Conservation (phyloP, 2,329 filamentous ascomycete genomes). For the Cladophialophora exuberans region DNA sequence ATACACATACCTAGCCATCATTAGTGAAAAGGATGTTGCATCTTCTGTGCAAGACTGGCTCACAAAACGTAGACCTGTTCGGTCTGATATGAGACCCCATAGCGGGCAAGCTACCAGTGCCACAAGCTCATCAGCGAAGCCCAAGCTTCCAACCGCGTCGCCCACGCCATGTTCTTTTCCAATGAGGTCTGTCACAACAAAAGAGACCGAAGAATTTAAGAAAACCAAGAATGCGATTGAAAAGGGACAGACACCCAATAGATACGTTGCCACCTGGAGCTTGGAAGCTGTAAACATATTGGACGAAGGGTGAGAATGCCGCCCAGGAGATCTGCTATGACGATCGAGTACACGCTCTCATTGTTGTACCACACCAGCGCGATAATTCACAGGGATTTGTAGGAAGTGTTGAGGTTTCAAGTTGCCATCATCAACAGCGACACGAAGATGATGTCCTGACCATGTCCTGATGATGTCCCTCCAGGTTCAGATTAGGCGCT, state of each 20-base stretch:
- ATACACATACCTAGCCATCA: constrained; percentile 55
- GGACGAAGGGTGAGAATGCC: not conserved
- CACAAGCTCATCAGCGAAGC: constrained; percentile 55
- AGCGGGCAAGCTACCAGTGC: constrained; percentile 52
- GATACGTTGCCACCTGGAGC: constrained; percentile 61
- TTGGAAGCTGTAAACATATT: constrained; percentile 59
- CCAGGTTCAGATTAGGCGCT: too few relatives aligned
- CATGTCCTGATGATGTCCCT: not conserved
- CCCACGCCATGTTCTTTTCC: constrained; percentile 59
- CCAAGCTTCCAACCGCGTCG: constrained; percentile 61
- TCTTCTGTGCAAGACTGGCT: constrained; percentile 27
- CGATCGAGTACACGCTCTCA: too few relatives aligned
- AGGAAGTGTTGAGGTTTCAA: not conserved
- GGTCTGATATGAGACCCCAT: constrained; percentile 55
- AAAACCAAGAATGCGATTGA: constrained; percentile 69
- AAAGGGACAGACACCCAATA: constrained; percentile 65
- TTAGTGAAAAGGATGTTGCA: constrained; percentile 9
- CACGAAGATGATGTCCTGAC: not conserved
- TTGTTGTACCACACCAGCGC: too few relatives aligned
- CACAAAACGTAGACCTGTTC: constrained; percentile 52
- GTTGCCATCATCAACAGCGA: not conserved
- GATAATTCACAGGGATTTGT: not conserved
- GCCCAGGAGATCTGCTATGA: too few relatives aligned
- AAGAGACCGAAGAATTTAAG: constrained; percentile 66
- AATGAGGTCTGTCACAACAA: constrained; percentile 67